These are phyloP conservation scores for Acacia crassicarpa DNA, from an alignment of 306 rosid species.

Conservation along the genomic window DNA sequence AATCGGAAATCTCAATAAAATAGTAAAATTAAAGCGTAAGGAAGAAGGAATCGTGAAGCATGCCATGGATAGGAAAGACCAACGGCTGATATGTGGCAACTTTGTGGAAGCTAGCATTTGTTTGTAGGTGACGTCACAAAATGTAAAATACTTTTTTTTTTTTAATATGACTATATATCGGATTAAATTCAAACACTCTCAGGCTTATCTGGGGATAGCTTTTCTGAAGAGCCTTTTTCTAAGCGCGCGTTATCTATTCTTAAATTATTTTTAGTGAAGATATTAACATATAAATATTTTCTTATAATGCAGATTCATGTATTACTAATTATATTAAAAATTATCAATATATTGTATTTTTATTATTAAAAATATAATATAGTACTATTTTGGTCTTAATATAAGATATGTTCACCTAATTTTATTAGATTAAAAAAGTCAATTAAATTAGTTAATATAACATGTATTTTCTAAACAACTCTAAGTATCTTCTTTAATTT, in stretches of 20 bases:
- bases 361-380: not conserved
- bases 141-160: not conserved
- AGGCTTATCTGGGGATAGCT: too few relatives aligned
- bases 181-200: too few relatives aligned
- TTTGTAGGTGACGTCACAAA: not conserved
- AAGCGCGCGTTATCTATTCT: not conserved
- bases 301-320: not conserved
- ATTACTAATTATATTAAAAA: not conserved
- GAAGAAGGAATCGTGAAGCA: not conserved
- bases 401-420: too few relatives aligned
- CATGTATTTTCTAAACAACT: too few relatives aligned
- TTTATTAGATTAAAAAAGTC: too few relatives aligned
- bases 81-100: not conserved
- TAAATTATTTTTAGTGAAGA: not conserved
- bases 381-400: too few relatives aligned
- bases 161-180: too few relatives aligned
- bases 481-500: too few relatives aligned
- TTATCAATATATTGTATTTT: not conserved
- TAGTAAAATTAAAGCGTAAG: not conserved
- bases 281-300: not conserved
- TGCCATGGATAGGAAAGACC: not conserved
- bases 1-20: not conserved
- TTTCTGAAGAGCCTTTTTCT: too few relatives aligned
- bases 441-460: too few relatives aligned
- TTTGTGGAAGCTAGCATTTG: not conserved